Conservation (phyloP, 2,329 filamentous ascomycete genomes). For the Cadophora luteo-olivacea region DNA sequence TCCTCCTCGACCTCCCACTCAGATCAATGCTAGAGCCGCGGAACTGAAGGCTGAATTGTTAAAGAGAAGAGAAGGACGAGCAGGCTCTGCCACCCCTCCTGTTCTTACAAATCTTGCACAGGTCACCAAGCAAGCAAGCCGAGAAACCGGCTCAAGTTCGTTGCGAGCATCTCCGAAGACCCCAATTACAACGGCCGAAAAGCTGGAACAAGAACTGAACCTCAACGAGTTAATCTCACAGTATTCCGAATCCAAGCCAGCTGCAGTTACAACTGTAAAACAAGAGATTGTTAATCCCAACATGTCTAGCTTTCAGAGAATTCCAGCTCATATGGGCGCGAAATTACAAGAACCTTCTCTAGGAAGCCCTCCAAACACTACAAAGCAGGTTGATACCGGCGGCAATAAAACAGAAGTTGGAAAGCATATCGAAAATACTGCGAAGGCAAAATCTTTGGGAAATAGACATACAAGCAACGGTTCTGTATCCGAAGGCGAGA, state of each 20-base stretch:
- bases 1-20: slow-evolving; percentile 31
- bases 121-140: slow-evolving; percentile 23
- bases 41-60: slow-evolving; percentile 44
- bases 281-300: slow-evolving; percentile 25
- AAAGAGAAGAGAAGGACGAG: slow-evolving; percentile 36
- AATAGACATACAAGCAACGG: slow-evolving; percentile 34
- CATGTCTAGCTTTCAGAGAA: slow-evolving; percentile 23
- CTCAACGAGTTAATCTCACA: slow-evolving; percentile 41
- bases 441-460: slow-evolving; percentile 23
- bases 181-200: slow-evolving; percentile 28
- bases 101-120: slow-evolving; percentile 8
- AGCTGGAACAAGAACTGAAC: slow-evolving; percentile 35
- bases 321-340: slow-evolving; percentile 13
- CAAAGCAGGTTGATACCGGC: slow-evolving; percentile 23
- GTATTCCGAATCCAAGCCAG: slow-evolving; percentile 36
- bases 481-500: slow-evolving; percentile 44
- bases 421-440: slow-evolving; percentile 23
- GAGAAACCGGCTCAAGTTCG: slow-evolving; percentile 31
- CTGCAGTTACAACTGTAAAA: slow-evolving; percentile 30
- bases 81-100: slow-evolving; percentile 37
- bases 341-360: slow-evolving; percentile 35
- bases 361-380: slow-evolving; percentile 35
- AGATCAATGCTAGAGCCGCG: slow-evolving; percentile 41
- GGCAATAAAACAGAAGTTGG: slow-evolving; percentile 25
- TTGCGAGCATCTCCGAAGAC: slow-evolving; percentile 31